phyloP scores from a whole-genome alignment of 228 moss, liverwort and hornwort species.

The Sphagnum fallax region DNA sequence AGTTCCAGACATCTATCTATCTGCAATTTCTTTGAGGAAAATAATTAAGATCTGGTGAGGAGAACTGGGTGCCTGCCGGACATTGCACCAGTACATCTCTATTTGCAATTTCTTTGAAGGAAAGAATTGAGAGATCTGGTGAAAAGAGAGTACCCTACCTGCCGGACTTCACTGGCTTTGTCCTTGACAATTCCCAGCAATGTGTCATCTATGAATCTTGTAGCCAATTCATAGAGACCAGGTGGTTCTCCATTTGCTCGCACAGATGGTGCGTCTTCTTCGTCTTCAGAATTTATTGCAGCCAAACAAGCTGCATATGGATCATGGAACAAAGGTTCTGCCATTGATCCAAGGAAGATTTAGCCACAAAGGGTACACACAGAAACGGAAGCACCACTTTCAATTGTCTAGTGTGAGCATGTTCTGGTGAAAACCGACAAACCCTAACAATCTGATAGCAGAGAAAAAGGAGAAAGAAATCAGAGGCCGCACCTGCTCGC shows the following conservation, averaged over 20 bases:
- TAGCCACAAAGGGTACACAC: background rate
- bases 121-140: too few species aligned
- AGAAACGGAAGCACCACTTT: background rate
- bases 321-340: slow-evolving; percentile 59
- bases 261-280: background rate
- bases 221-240: slow-evolving; percentile 40
- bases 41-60: too few species aligned
- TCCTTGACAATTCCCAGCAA: slow-evolving; percentile 34
- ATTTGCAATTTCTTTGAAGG: too few species aligned
- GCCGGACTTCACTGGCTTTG: slow-evolving; percentile 36
- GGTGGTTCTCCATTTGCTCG: slow-evolving; percentile 7
- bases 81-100: too few species aligned
- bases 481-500: slow-evolving; percentile 15
- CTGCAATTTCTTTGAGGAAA: too few species aligned
- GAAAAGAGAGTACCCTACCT: slow-evolving; percentile 23
- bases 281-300: slow-evolving; percentile 4
- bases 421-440: background rate
- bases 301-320: slow-evolving; percentile 44
- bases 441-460: background rate
- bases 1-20: too few species aligned
- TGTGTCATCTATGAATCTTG: slow-evolving; percentile 51
- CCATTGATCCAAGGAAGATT: background rate
- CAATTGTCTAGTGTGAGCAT: background rate
- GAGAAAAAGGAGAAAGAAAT: background rate
- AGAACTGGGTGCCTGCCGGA: too few species aligned